Conservation (phyloP, 2,329 filamentous ascomycete species). For the Coleophoma crateriformis region DNA sequence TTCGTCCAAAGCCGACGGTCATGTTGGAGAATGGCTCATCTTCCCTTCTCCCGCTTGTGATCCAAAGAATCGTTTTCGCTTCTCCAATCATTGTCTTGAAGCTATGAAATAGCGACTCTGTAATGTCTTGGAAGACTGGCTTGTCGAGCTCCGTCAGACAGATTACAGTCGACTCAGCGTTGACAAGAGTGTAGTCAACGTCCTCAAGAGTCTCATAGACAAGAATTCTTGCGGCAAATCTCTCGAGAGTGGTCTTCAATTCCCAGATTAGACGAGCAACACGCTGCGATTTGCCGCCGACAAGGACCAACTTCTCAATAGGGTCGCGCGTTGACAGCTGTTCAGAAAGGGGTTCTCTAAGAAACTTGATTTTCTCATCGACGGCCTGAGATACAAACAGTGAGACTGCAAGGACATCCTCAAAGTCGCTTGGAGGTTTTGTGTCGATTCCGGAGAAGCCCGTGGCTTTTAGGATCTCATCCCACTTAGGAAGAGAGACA, state of each 20-base stretch:
- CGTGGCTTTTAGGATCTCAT: constrained; percentile 10
- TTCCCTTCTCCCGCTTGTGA: background rate
- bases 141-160: constrained; percentile 22
- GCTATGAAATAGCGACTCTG: constrained; percentile 8
- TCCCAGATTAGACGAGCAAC: constrained; percentile 1
- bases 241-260: background rate
- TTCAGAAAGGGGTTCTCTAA: constrained; percentile 21
- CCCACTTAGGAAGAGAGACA: constrained; percentile 11
- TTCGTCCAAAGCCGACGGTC: constrained; percentile 7
- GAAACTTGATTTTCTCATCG: constrained; percentile 20
- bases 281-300: constrained; percentile 13
- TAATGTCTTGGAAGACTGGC: constrained; percentile 16
- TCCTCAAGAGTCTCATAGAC: background rate
- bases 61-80: constrained; percentile 6
- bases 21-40: constrained; percentile 7
- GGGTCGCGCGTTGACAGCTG: background rate
- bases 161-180: constrained; percentile 4
- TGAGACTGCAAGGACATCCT: constrained; percentile 6
- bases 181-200: background rate
- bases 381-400: constrained; percentile 28
- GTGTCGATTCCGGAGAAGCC: constrained; percentile 24
- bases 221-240: background rate
- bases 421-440: constrained; percentile 1
- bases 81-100: constrained; percentile 10
- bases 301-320: constrained; percentile 11